Percentiles rank a stretch among this genome's conserved stretches.
Evolutionary conservation across 352 stramenopile species (phyloP).

Genomic region (Globisporangium nodosum): DNA sequence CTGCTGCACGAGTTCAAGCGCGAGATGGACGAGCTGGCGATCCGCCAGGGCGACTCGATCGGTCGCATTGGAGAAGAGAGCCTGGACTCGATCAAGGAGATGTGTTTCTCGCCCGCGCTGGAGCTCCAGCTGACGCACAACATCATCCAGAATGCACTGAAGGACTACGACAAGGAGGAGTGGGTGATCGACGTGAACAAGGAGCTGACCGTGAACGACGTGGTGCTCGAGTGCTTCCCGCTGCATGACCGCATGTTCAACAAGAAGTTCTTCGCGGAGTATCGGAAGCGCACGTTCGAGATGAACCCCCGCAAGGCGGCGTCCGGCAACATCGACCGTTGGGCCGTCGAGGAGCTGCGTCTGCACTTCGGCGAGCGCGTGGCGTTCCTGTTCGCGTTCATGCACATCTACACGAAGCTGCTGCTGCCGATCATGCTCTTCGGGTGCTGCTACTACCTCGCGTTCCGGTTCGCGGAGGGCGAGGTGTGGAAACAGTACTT

Average conservation of each 20-base stretch:
- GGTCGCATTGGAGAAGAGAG: conserved; percentile 69
- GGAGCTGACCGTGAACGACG: conserved; percentile 67
- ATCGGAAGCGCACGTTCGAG: conserved; percentile 77
- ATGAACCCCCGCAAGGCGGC: conserved; percentile 60
- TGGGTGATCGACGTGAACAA: conserved; percentile 86
- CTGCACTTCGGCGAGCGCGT: conserved; percentile 86
- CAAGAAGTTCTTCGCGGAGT: conserved; percentile 85
- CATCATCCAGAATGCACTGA: conserved; percentile 84
- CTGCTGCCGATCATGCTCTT: conserved; percentile 60
- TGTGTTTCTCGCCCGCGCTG: conserved; percentile 82
- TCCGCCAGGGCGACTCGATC: conserved; percentile 67
- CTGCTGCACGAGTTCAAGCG: conserved; percentile 85
- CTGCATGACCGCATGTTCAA: conserved; percentile 84
- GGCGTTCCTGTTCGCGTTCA: conserved; percentile 87
- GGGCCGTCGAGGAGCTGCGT: conserved; percentile 81
- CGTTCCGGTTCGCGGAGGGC: conserved; percentile 53
- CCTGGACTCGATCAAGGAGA: conserved; percentile 69
- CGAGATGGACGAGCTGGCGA: conserved; percentile 80
- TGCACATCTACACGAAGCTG: conserved; percentile 89
- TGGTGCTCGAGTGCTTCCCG: conserved; percentile 78
- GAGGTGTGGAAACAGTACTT: conserved; percentile 71
- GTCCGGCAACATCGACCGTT: conserved; percentile 75
- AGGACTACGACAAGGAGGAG: conserved; percentile 85
- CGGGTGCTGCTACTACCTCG: conserved; percentile 73
- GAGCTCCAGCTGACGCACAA: conserved; percentile 87